phyloP scores from a whole-genome alignment of 345 rosid species.

The Turritis glabra region DNA sequence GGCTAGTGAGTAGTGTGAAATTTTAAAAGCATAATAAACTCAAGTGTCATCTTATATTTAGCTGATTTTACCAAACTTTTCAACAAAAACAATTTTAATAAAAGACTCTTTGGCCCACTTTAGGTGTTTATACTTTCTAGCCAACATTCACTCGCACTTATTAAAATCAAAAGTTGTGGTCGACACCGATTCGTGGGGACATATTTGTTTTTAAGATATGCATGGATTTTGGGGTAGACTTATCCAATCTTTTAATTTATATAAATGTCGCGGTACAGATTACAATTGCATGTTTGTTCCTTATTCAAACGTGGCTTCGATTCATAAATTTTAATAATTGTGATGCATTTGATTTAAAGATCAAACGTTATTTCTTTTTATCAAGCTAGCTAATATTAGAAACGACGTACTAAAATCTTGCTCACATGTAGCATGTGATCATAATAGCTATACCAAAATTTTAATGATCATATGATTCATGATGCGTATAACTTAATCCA shows the following conservation, averaged over 20 bases:
- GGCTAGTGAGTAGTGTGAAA: background rate
- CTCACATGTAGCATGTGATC: constrained; percentile 22
- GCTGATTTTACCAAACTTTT: constrained; percentile 26
- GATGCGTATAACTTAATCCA: constrained; percentile 21
- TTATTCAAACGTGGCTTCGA: constrained; percentile 1
- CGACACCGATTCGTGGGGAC: constrained; percentile 29
- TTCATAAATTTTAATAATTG: background rate
- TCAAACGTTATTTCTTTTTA: background rate
- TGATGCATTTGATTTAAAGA: background rate
- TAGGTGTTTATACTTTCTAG: constrained; percentile 20
- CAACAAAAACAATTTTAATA: constrained; percentile 1
- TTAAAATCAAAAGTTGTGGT: constrained; percentile 23
- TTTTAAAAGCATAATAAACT: constrained; percentile 18
- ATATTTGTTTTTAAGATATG: constrained; percentile 4
- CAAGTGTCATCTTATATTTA: constrained; percentile 23
- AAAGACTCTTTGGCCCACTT: constrained; percentile 25
- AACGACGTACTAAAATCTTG: constrained; percentile 1
- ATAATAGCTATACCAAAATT: background rate
- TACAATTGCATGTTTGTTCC: background rate
- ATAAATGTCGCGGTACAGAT: background rate
- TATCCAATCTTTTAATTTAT: constrained; percentile 7
- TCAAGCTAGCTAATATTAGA: constrained; percentile 2
- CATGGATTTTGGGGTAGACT: constrained; percentile 8
- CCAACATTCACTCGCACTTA: constrained; percentile 13
- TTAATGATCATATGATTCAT: constrained; percentile 11